These are phyloP conservation scores for Tuber borchii DNA, from an alignment of 495 filamentous ascomycete species.

Conservation along the genomic window DNA sequence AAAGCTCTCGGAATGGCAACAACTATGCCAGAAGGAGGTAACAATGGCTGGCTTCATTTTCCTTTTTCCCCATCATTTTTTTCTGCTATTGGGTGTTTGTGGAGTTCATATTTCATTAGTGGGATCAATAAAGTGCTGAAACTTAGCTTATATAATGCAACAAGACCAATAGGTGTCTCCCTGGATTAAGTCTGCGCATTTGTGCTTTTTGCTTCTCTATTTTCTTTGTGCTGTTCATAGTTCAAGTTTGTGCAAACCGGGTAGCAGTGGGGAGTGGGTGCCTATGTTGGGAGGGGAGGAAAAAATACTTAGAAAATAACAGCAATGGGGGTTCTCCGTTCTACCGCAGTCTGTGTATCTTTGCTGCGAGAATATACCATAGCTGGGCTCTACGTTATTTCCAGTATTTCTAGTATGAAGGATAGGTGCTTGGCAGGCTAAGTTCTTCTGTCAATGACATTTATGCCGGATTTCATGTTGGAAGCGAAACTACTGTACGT, in stretches of 20 bases:
- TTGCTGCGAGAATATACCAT: neutral
- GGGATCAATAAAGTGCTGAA: neutral
- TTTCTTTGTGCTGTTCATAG: neutral
- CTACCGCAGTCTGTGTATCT: neutral
- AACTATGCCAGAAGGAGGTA: neutral
- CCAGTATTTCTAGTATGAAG: neutral
- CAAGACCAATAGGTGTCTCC: neutral
- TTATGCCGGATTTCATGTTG: neutral
- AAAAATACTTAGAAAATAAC: neutral
- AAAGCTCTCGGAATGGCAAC: neutral
- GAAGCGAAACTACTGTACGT: neutral
- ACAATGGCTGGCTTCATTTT: neutral
- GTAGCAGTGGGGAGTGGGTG: neutral
- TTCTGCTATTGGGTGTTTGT: neutral
- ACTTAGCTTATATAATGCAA: neutral
- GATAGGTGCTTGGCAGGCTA: neutral
- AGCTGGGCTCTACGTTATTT: neutral
- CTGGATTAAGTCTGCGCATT: neutral
- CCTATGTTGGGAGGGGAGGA: neutral
- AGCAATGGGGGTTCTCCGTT: neutral
- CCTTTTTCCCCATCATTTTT: neutral
- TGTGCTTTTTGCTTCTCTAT: neutral
- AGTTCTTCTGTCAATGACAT: neutral
- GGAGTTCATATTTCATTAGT: neutral
- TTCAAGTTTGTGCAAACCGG: neutral